Conservation (phyloP, 2,329 filamentous ascomycete species). For the Cladosporium sp. region DNA sequence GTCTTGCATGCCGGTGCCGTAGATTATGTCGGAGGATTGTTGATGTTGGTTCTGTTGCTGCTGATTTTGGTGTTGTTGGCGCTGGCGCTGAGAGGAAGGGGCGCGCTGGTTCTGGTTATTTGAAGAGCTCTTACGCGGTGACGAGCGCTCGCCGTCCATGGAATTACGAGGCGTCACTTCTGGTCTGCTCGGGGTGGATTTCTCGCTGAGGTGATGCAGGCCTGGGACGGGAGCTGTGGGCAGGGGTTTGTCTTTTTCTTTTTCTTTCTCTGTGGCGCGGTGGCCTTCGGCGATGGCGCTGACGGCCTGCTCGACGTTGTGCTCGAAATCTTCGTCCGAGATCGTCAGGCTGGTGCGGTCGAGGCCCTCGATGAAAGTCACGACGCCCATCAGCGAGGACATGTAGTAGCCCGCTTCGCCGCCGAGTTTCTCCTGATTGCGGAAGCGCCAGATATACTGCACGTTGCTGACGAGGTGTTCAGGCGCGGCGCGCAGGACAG, state of each 20-base stretch:
- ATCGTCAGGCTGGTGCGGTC: slow-evolving; percentile 93
- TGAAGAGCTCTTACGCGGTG: slow-evolving; percentile 52
- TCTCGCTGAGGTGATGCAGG: slow-evolving; percentile 45
- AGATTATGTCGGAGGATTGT: slow-evolving; percentile 10
- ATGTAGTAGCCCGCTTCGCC: slow-evolving; percentile 99
- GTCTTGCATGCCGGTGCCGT: slow-evolving; percentile 23
- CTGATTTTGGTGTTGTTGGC: neutral
- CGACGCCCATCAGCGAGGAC: slow-evolving; percentile 89
- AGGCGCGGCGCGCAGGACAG: slow-evolving; percentile 89
- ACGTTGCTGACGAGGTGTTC: slow-evolving; percentile 96
- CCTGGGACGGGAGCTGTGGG: slow-evolving; percentile 35
- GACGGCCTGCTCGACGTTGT: slow-evolving; percentile 93
- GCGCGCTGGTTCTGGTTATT: slow-evolving; percentile 47
- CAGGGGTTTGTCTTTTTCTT: slow-evolving; percentile 44
- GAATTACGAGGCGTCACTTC: slow-evolving; percentile 63
- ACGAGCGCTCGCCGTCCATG: slow-evolving; percentile 60
- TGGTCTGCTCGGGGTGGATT: slow-evolving; percentile 52
- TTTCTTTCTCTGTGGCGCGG: slow-evolving; percentile 44
- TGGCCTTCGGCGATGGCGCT: slow-evolving; percentile 94
- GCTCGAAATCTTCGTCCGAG: slow-evolving; percentile 91
- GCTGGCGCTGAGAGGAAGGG: neutral
- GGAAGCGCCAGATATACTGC: slow-evolving; percentile 94
- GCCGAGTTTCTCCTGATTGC: slow-evolving; percentile 94
- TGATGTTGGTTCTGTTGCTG: neutral
- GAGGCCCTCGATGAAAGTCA: slow-evolving; percentile 95